Conservation (phyloP, 257 asterid genomes). For the Scutellaria barbata region DNA sequence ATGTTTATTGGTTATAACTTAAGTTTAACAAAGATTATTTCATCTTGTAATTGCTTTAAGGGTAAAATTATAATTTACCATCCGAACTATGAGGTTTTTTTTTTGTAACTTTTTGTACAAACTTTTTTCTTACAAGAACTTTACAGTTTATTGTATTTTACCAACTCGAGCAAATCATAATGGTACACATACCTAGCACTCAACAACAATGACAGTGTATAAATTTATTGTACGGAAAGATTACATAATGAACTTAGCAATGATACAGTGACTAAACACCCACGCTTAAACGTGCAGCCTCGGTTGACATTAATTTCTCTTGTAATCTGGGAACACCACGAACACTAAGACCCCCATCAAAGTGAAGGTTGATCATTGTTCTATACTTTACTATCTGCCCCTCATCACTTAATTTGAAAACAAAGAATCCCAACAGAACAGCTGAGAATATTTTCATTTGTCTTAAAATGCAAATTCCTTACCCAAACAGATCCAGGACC, state of each 20-base stretch:
- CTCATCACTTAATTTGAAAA: slow-evolving; percentile 50
- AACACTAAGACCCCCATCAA: slow-evolving; percentile 57
- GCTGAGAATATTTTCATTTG: slow-evolving; percentile 68
- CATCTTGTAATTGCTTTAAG: background rate
- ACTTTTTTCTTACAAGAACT: too few relatives aligned
- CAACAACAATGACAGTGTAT: too few relatives aligned
- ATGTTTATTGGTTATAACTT: too few relatives aligned
- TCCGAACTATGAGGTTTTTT: too few relatives aligned
- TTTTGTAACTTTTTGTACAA: too few relatives aligned
- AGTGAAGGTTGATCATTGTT: slow-evolving; percentile 64
- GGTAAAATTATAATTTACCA: too few relatives aligned
- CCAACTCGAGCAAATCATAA: background rate
- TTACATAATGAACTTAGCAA: background rate
- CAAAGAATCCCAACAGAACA: slow-evolving; percentile 46
- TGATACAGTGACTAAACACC: background rate
- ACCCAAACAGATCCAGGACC: slow-evolving; percentile 65
- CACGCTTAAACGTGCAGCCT: background rate
- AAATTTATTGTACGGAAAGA: background rate
- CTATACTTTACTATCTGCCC: slow-evolving; percentile 48
- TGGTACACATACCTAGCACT: too few relatives aligned
- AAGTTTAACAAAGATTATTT: background rate
- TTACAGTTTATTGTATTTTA: background rate
- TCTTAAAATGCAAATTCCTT: slow-evolving; percentile 61
- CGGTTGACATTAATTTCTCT: background rate
- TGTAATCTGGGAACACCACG: slow-evolving; percentile 41